These are phyloP conservation scores for Pneumocystis wakefieldiae DNA, from an alignment of 1,139 yeast species.

Conservation along the genomic window DNA sequence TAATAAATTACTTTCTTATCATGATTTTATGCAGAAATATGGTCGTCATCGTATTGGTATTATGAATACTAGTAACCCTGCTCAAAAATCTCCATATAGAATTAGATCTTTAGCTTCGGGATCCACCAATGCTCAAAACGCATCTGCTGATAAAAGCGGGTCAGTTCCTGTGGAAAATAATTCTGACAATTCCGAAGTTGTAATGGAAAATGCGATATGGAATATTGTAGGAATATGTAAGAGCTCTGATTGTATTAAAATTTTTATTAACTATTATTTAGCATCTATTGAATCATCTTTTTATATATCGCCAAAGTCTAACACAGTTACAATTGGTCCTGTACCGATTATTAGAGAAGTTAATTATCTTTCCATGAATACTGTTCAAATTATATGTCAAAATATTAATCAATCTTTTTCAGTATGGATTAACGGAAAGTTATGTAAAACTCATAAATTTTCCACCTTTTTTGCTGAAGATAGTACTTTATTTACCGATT, in stretches of 20 bases:
- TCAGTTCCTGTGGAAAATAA: background rate
- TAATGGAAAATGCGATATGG: background rate
- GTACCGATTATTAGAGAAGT: background rate
- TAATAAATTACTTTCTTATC: background rate
- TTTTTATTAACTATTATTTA: background rate
- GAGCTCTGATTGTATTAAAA: background rate
- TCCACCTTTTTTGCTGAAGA: background rate
- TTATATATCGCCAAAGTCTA: background rate
- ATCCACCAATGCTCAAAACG: background rate
- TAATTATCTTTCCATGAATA: background rate
- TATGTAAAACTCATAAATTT: background rate
- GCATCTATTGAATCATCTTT: background rate
- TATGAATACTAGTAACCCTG: background rate
- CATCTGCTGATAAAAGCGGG: background rate
- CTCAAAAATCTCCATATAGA: background rate
- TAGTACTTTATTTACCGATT: background rate
- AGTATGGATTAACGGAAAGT: background rate
- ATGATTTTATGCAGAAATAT: background rate
- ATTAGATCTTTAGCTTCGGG: background rate
- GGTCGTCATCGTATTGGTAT: background rate
- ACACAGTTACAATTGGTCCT: background rate
- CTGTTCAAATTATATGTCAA: background rate
- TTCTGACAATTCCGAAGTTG: background rate
- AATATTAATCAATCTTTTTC: background rate
- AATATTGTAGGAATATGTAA: background rate